Evolutionary conservation across 805 yeast genomes (phyloP).

Genomic region (Yueomyces sinensis): DNA sequence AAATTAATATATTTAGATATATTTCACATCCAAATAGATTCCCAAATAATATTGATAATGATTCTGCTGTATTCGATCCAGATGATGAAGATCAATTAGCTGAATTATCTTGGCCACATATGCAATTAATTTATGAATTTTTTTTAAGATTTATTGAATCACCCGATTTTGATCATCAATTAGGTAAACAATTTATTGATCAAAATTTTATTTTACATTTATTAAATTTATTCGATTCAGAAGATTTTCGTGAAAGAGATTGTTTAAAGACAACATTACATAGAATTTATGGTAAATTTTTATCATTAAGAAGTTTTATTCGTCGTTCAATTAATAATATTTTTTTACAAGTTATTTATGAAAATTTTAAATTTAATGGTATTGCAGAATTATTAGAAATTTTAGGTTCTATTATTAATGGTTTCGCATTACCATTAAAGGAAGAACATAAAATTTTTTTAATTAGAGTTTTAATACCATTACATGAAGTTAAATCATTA

Average conservation of each 20-base stretch:
- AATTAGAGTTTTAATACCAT: constrained; percentile 73
- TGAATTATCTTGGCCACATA: constrained; percentile 97
- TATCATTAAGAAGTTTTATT: constrained; percentile 79
- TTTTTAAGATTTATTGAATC: constrained; percentile 86
- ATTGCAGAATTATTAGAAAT: constrained; percentile 90
- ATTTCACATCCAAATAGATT: constrained; percentile 81
- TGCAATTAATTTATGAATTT: constrained; percentile 93
- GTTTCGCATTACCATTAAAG: constrained; percentile 92
- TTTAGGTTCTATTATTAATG: constrained; percentile 91
- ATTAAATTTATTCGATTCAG: constrained; percentile 86
- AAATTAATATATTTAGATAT: constrained; percentile 79
- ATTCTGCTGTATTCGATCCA: constrained; percentile 92
- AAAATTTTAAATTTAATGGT: constrained; percentile 92
- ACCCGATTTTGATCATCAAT: constrained; percentile 85
- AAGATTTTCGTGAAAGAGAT: constrained; percentile 93
- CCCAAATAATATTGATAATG: constrained; percentile 79
- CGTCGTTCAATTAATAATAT: constrained; percentile 86
- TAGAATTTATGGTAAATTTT: constrained; percentile 89
- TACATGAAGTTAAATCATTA: constrained; percentile 82
- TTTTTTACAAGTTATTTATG: constrained; percentile 84
- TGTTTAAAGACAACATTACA: constrained; percentile 90
- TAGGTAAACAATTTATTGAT: constrained; percentile 88
- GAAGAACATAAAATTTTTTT: constrained; percentile 93
- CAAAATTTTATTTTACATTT: constrained; percentile 73
- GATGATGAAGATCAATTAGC: constrained; percentile 97